Evolutionary conservation across 768 basidiomycete species (phyloP), one percentile per base, ranked within the genome.

Genomic region (Phylloporus rhodoxanthus): DNA sequence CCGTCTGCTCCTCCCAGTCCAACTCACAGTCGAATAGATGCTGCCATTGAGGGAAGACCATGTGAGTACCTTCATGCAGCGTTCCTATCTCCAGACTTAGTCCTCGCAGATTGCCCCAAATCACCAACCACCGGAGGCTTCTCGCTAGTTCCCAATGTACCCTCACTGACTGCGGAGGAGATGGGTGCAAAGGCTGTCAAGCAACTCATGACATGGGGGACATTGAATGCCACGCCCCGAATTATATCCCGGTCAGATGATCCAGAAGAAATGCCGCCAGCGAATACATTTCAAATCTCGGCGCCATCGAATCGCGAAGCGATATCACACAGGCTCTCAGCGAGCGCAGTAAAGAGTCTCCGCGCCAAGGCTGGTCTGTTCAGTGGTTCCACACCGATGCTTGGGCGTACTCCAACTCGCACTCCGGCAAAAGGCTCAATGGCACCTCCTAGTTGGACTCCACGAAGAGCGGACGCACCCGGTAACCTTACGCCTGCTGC

Each of bases 181-280:
- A 78, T 97, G 40, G 90, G 89, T 1, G 81, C 92, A 2, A 72
- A 75, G 5, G 87, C 90, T 1, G 76, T 98, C 45, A 91, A 92
- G 60, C 85, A 97, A 57, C 79, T 99, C 14, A 92, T 98, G 87
- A 99, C 96, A 11, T 94, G 91, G 92, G 96, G 96, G 2, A 93
- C 91, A 11, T 75, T 98, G 20, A 82, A 85, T 55, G 85, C 89
- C 14, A 98, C 96, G 8, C 96, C 96, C 3, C 84, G 95, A 46
- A 77, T 96, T 5, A 78, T 98, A 55, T 81, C 82, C 10, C 73
- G 78, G 57, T 70, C 76, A 9, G 77, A 82, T 30, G 79, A 86
- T 56, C 64, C 70, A 2, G 76, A 77, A 47, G 62, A 57, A 70
- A 60, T 57, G 55, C 70, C 42, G 8, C 67, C 72, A 14, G 73